These are phyloP conservation scores for Meyerozyma carpophila DNA, from an alignment of 1,139 yeast species.

Conservation along the genomic window DNA sequence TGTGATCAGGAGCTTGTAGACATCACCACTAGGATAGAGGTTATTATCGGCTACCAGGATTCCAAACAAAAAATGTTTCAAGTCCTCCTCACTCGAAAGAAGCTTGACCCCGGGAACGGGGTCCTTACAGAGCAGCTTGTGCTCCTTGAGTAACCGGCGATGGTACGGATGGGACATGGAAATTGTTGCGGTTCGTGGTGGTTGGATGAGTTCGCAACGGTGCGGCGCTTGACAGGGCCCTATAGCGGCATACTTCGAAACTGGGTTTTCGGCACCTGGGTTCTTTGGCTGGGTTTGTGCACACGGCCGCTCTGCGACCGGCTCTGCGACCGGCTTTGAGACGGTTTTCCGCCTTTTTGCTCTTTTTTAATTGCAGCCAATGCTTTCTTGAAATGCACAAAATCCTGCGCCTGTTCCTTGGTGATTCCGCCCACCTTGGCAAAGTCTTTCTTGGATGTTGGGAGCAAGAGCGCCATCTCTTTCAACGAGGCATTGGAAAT, in stretches of 20 bases:
- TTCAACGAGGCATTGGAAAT: constrained; percentile 46
- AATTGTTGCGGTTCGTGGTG: background rate
- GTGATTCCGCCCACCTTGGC: constrained; percentile 34
- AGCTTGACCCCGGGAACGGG: constrained; percentile 25
- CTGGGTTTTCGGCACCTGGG: background rate
- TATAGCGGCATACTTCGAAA: background rate
- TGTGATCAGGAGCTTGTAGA: constrained; percentile 28
- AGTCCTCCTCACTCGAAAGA: constrained; percentile 17
- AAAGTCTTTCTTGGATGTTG: constrained; percentile 50
- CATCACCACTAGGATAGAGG: constrained; percentile 28
- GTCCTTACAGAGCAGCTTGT: constrained; percentile 17
- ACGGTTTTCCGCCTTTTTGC: background rate
- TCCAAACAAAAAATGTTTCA: constrained; percentile 20
- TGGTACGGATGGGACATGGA: constrained; percentile 19
- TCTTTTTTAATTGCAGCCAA: constrained; percentile 12
- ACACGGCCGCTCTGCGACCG: background rate
- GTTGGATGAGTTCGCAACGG: background rate
- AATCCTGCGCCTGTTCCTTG: constrained; percentile 37
- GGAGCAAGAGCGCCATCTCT: constrained; percentile 52
- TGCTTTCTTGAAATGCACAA: constrained; percentile 40
- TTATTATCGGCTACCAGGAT: constrained; percentile 16
- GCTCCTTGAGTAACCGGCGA: constrained; percentile 40
- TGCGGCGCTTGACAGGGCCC: background rate
- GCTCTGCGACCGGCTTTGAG: background rate
- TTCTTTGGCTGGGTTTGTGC: background rate